Base-by-base conservation (phyloP, 2,329 filamentous ascomycete genomes). In the Purpureocillium lavendulum region DNA sequence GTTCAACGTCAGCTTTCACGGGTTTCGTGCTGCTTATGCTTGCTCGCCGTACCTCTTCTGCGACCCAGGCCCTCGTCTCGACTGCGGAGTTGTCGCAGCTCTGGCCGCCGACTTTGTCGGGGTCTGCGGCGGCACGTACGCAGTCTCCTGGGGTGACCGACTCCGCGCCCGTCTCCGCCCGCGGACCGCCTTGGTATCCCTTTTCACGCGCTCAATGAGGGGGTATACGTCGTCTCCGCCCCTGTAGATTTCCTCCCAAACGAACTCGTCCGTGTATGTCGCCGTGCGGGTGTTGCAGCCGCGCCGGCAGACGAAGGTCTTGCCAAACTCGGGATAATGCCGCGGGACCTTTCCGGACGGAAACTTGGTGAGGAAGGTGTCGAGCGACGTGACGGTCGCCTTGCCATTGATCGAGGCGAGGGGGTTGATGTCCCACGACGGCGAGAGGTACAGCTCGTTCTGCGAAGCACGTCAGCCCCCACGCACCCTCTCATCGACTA, bases 361-460 rank as follows among this genome's bases (percentile, higher is more conserved):
- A 53, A 88, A 88, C 45, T 69, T 71, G 13, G 73, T 64, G 30
- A 73, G 68, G 58, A 90, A 97, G 0, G 66, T 68, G 8, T 78
- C 70, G 18, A 74, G 70, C 0, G 90, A 97, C 61, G 92, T 71
- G 32, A 98, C 73, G 13, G 67, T 79, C 1, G 89, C 92, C 51
- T 84, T 94, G 38, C 89, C 90, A 54, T 92, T 94, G 62, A 98
- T 94, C 0, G 89, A 90, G 1, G 77, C 78, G 18, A 98, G 66
- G 7, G 90, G 80, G 55, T 96, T 97, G 42, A 84, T 67, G 54
- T 98, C 94, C 63, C 84, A 92, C 16, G 86, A 82, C 1, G 86
- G 76, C 0, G 88, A 94, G 40, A 97, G 81, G 56, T 97, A 98
- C 12, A 96, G 72, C 61, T 98, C 92, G 55, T 95, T 94, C 72